Evolutionary conservation across 768 basidiomycete genomes (phyloP).

Genomic region (Tricholoma furcatifolium): DNA sequence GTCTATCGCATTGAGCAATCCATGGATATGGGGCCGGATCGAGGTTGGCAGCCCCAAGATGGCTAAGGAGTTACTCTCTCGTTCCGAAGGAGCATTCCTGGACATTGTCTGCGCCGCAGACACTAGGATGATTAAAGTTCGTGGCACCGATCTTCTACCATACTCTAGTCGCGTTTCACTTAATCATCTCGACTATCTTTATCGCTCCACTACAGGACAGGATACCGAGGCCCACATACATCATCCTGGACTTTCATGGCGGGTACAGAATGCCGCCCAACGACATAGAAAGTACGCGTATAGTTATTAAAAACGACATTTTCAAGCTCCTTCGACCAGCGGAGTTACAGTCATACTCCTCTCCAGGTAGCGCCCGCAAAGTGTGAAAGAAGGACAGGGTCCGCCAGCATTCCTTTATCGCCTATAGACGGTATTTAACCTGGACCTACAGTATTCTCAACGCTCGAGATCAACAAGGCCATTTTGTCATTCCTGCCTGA

Average conservation of each 20-base stretch:
- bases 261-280: background rate
- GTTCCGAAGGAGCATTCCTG: slow-evolving; percentile 3
- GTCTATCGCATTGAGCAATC: slow-evolving; percentile 2
- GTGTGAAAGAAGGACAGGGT: background rate
- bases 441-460: slow-evolving; percentile 1
- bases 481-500: slow-evolving; percentile 1
- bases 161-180: slow-evolving; percentile 7
- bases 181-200: slow-evolving; percentile 5
- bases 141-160: slow-evolving; percentile 3
- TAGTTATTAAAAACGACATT: background rate
- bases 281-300: slow-evolving; percentile 2
- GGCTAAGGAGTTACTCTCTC: slow-evolving; percentile 8
- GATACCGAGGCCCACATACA: background rate
- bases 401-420: background rate
- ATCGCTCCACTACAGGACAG: background rate
- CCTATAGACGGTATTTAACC: background rate
- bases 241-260: too few species aligned
- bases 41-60: slow-evolving; percentile 6
- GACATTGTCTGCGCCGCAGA: slow-evolving; percentile 5
- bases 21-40: slow-evolving; percentile 10
- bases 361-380: slow-evolving; percentile 7
- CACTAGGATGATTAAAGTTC: slow-evolving; percentile 2
- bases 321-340: slow-evolving; percentile 3
- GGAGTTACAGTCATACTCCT: slow-evolving; percentile 2
- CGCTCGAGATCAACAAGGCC: slow-evolving; percentile 3